Conservation (phyloP, 1,284 basidiomycete species). For the Singerocomus inundabilis region DNA sequence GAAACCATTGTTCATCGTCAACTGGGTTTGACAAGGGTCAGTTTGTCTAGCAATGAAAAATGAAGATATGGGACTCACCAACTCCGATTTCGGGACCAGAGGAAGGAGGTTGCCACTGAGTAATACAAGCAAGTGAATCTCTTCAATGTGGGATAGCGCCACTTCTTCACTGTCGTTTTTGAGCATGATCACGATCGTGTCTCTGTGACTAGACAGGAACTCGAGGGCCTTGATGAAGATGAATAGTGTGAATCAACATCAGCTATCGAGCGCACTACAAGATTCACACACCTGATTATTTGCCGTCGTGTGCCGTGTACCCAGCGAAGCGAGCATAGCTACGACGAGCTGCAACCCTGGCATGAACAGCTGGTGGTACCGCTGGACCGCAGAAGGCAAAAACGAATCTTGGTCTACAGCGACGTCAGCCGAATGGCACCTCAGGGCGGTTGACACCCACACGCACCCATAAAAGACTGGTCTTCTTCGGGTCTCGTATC, state of each 20-base stretch:
- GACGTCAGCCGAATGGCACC: background rate
- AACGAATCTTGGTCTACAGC: slow-evolving; percentile 76
- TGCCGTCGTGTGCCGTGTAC: slow-evolving; percentile 61
- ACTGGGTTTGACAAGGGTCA: slow-evolving; percentile 36
- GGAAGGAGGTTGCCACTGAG: slow-evolving; percentile 68
- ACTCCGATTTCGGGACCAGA: slow-evolving; percentile 69
- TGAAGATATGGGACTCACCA: slow-evolving; percentile 49
- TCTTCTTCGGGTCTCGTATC: slow-evolving; percentile 80
- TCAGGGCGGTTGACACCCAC: background rate
- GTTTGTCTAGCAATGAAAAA: background rate
- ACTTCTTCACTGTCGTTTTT: slow-evolving; percentile 67
- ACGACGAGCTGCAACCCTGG: slow-evolving; percentile 81
- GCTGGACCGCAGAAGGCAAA: slow-evolving; percentile 82
- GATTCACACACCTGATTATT: slow-evolving; percentile 56
- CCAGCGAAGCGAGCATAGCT: slow-evolving; percentile 67
- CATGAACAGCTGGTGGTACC: slow-evolving; percentile 87
- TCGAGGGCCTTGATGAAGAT: slow-evolving; percentile 55
- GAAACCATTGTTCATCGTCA: slow-evolving; percentile 68
- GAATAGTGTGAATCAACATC: background rate
- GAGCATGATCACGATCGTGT: slow-evolving; percentile 77
- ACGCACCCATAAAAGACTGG: slow-evolving; percentile 77
- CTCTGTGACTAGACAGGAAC: slow-evolving; percentile 75
- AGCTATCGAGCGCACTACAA: background rate
- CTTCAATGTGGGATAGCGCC: slow-evolving; percentile 67
- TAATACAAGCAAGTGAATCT: slow-evolving; percentile 74